Evolutionary conservation across 129 eudicot species (phyloP), one percentile per base, ranked within the genome.

Genomic region (Solidago caesia): DNA sequence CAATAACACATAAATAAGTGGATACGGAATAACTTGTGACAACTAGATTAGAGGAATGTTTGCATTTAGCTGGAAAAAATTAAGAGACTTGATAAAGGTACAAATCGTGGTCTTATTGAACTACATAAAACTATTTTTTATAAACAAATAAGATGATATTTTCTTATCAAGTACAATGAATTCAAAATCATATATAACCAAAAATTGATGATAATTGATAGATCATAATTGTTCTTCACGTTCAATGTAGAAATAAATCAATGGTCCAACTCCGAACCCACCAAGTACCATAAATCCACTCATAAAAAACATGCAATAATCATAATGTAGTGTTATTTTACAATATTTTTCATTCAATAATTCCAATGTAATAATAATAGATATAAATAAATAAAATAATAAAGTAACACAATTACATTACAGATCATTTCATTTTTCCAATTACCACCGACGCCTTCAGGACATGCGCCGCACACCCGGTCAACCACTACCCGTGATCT

Each of bases 401-500:
- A 78, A 68, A 58, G 25, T 65, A 39, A 59, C 44, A 59, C 75
- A 67, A 76, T 70, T 76, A 64, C 80, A 69, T 70, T 76, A 64
- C 80, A 69, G 44, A 68, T 69, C 33, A 51, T 63, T 53, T 55
- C 25, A 74, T n/a, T 58, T 64, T 56, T 57, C 76, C 77, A 64
- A 71, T 55, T 15, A 45, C 69, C 79, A 74, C 72, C 85, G 77
- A 59, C 81, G 71, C 73, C 60, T 48, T 62, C 67, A 69, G 65
- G 78, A 71, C 77, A 53, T 59, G 56, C 11, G 11, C 75, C 41
- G 49, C 41, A 41, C 44, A 4, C 15, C 26, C 61, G 21, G 68
- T 82, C 79, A 74, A 73, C 82, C 10, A 46, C 79, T 67, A 45
- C 78, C 81, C 82, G 78, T 72, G 56, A 49, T 6, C 29, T 66